Evolutionary conservation across 2,329 filamentous ascomycete genomes (phyloP), one percentile per base, ranked within the genome.

Genomic region (Chrysoporthe cubensis): DNA sequence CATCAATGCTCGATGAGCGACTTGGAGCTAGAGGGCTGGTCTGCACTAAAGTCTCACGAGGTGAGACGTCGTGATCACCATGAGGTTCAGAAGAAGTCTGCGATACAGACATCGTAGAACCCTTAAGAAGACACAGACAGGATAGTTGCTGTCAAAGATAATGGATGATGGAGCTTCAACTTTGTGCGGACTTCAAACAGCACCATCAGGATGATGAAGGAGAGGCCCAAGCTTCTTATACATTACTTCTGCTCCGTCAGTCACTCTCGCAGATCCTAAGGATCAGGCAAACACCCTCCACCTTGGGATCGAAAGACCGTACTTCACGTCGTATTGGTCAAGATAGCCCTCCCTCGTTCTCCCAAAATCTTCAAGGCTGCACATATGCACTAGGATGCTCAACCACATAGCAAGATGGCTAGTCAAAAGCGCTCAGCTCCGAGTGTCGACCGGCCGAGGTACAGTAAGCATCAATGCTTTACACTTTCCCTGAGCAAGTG

Each of bases 91-190:
- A 26, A 8, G 59, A 40, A n/a, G 43, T 18, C 1, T 14, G 59
- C 6, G 44, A 48, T 13, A n/a, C 43, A 37, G 59, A 34, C 59
- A 62, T 62, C n/a, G 14, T 62, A 43, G 26, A 32, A 21, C 44
- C 57, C 40, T n/a, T 43, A 43, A 26, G 44, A 60, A 40, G 57
- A 60, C 21, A 14, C n/a, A 8, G 57, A 6, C 40, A 14, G 4
- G 18, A 60, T 60, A 14, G 6, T n/a, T n/a, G 16, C 32, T 5
- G 14, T n/a, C 6, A 40, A 57, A 57, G 34, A 37, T 11, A 7
- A 42, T n/a, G 9, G 56, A 34, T 7, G 37, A 58, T 40, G 34
- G 18, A 21, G 8, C 3, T 32, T 13, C 2, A 6, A 32, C 14
- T 1, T 21, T 54, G 50, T 21, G 32, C 32, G 50, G 5, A 34